These are phyloP conservation scores for Ocimum tenuiflorum DNA, from an alignment of 257 asterid genomes.

Conservation along the genomic window DNA sequence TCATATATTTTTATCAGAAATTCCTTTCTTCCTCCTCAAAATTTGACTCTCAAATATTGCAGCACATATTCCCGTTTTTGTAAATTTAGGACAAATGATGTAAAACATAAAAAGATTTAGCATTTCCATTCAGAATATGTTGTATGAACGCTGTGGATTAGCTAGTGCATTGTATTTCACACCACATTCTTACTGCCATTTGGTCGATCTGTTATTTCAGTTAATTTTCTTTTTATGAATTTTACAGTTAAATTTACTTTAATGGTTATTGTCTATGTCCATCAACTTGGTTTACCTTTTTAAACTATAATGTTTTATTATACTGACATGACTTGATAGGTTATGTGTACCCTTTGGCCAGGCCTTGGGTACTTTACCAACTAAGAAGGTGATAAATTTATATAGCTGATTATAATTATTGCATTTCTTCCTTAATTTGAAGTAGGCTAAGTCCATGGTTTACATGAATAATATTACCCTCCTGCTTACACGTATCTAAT, in stretches of 20 bases:
- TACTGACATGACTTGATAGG: constrained; percentile 1
- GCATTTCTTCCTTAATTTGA: no score
- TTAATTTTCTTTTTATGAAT: constrained; percentile 9
- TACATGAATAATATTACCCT: no score
- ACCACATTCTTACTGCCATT: no score
- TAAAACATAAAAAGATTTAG: background rate
- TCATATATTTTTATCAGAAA: constrained; percentile 21
- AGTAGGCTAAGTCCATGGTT: no score
- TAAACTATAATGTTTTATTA: constrained; percentile 4
- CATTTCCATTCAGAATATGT: background rate
- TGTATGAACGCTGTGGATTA: background rate
- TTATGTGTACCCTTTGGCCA: no score
- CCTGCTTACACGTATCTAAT: no score
- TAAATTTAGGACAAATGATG: constrained; percentile 7
- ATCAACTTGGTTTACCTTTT: background rate
- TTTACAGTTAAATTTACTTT: background rate
- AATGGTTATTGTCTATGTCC: background rate
- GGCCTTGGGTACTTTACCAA: no score
- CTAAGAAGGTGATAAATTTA: no score
- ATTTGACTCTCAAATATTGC: constrained; percentile 7
- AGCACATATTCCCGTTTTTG: constrained; percentile 18
- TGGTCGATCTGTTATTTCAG: constrained; percentile 20
- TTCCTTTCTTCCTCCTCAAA: constrained; percentile 22
- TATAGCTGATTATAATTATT: no score
- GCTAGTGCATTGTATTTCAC: background rate